Evolutionary conservation across 2,329 filamentous ascomycete genomes (phyloP), one percentile per base, ranked within the genome.

Genomic region (Cryphonectria radicalis): DNA sequence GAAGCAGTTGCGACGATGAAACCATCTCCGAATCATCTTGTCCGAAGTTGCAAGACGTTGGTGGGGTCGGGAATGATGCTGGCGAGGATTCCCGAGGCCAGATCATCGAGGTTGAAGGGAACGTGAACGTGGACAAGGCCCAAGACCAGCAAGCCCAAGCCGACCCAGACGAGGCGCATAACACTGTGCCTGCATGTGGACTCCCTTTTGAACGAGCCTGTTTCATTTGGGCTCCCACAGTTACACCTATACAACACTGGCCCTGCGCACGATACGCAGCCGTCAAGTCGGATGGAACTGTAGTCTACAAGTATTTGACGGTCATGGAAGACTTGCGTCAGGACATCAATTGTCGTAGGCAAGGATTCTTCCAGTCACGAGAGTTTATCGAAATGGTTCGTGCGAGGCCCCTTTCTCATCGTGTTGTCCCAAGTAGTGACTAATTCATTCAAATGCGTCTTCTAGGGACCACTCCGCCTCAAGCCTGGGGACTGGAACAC

Each of bases 271-370:
- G 57, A 46, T 72, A 22, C 46, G 67, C 22, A 59, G 19, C 10
- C 22, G 3, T 22, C 7, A 22, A 25, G 46, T 32, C 6, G 1
- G 28, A 63, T 11, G 60, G 60, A 8, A 3, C 14, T 6, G 19
- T 40, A 8, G 7, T 37, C 14, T 35, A 55, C 63, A 72, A 72
- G 57, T 72, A 70, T 46, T 43, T 72, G 14, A 72, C 63, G 6
- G 50, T 59, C 35, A n/a, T 69, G 13, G 67, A 55, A 46, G 17
- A n/a, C 7, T 2, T 35, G 22, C 10, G 19, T 0, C 14, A 43
- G 5, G 22, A 5, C 2, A 37, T 42, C 8, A 1, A 11, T 28
- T 19, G 19, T 3, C 28, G n/a, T n/a, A 14, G 13, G 4, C 32
- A 40, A 17, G 19, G 40, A 0, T 70, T 69, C 14, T 72, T 70